phyloP scores from a whole-genome alignment of 495 filamentous ascomycete species.

The Xanthoparmelia taractica region DNA sequence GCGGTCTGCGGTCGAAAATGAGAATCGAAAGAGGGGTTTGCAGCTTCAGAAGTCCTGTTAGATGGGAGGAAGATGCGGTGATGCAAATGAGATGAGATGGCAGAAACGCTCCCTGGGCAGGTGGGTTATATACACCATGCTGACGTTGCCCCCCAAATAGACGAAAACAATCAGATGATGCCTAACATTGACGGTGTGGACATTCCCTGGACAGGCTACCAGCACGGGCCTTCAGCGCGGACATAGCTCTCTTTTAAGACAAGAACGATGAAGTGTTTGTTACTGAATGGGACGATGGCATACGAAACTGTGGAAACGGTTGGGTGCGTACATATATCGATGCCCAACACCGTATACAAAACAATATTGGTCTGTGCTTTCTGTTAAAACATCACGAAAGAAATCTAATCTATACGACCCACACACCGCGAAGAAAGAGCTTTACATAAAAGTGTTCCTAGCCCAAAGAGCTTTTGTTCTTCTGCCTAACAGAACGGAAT shows the following conservation, averaged over 20 bases:
- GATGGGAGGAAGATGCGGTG: background rate
- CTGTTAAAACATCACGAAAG: background rate
- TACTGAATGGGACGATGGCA: conserved; percentile 1
- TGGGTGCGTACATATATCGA: conserved; percentile 5
- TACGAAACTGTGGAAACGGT: conserved; percentile 4
- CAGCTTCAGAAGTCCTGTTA: background rate
- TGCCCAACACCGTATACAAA: background rate
- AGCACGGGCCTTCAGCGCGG: background rate
- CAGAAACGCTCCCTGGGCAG: background rate
- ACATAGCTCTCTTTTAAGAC: conserved; percentile 3
- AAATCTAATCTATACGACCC: background rate
- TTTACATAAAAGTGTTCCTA: background rate
- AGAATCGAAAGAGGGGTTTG: background rate
- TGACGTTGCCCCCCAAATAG: background rate
- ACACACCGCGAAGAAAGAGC: background rate
- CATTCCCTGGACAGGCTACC: background rate
- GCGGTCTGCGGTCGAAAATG: background rate
- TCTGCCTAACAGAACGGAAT: background rate
- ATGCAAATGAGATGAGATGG: background rate
- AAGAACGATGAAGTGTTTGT: background rate
- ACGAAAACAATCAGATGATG: background rate
- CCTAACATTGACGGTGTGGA: background rate
- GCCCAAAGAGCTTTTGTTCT: background rate
- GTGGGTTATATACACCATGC: background rate
- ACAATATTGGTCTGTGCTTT: background rate